Evolutionary conservation across 768 basidiomycete species (phyloP), one percentile per base, ranked within the genome.

Genomic region (Leccinum broughii): DNA sequence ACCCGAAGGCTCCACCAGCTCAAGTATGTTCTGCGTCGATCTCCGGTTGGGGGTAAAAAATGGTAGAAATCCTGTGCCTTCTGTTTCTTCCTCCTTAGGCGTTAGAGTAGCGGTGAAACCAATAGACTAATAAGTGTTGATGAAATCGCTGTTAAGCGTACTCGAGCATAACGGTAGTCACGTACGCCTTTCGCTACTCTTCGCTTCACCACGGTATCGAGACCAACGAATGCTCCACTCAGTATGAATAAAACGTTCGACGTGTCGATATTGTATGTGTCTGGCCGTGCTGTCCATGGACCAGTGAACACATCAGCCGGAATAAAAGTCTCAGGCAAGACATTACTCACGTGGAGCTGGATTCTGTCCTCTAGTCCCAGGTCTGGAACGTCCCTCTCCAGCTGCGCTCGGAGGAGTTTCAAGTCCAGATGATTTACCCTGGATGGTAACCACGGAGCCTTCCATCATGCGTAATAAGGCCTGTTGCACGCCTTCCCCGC

Each of bases 401-500:
- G 75, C 77, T 13, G 74, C 65, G 49, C 78, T 75, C 35, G 82
- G 79, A 14, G 81, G 70, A 24, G 74, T 69, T 54, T 87, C 85
- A 34, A 72, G 67, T 37, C 77, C 76, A 20, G 80, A 72, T 17
- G 83, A 85, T 72, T 90, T 93, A 1, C 88, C 85, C 66, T 91
- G 90, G 1, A 96, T 81, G n/a, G 86, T 87, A 41, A 96, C 82
- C 7, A 88, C 77, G 0, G 92, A 88, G 13, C 95, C 95, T 78
- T 98, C 96, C 82, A 98, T 89, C 86, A 98, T 92, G 56, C 95
- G 83, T 5, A 97, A 77, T 17, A 97, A 81, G 20, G 92, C 88
- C 74, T 98, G 95, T 68, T 98, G 95, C 6, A 98, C 95, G 35
- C 95, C 95, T 80, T 97, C 95, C 10, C 95, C 95, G 24, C 93